Conservation (phyloP, 2,329 filamentous ascomycete species). For the Zasmidium angulare region DNA sequence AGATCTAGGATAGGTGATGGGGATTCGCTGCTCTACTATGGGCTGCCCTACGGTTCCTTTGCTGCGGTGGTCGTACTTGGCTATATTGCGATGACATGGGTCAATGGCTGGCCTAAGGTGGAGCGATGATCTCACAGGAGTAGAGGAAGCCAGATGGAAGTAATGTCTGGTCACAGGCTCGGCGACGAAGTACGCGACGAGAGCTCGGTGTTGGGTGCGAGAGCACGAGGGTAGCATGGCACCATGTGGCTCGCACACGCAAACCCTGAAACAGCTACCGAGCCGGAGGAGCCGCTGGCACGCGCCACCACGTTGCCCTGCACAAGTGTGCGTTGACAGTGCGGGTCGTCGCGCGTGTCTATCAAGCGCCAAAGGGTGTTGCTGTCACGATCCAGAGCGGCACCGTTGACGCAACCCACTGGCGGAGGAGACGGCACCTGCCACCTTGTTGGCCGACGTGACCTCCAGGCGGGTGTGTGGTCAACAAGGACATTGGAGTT, state of each 20-base stretch:
- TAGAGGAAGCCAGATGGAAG: background rate
- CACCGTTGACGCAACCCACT: no score
- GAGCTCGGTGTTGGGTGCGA: background rate
- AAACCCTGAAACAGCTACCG: background rate
- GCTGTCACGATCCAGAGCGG: no score
- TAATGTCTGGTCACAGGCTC: background rate
- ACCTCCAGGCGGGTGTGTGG: no score
- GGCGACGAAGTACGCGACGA: background rate
- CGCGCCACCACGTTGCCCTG: background rate
- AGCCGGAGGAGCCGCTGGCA: background rate
- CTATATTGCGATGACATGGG: constrained; percentile 32
- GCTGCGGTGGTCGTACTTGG: constrained; percentile 34
- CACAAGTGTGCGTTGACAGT: background rate
- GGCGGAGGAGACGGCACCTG: no score
- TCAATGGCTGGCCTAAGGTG: constrained; percentile 44
- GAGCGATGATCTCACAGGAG: constrained; percentile 39
- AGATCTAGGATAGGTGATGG: constrained; percentile 10
- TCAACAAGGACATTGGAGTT: no score
- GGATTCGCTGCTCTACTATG: constrained; percentile 27
- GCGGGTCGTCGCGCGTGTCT: no score
- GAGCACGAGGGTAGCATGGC: background rate
- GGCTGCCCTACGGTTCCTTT: constrained; percentile 29
- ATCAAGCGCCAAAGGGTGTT: no score
- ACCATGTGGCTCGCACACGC: background rate
- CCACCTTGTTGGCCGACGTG: no score